Evolutionary conservation across 352 stramenopile genomes (phyloP).

Genomic region (Pythium brachiatum): DNA sequence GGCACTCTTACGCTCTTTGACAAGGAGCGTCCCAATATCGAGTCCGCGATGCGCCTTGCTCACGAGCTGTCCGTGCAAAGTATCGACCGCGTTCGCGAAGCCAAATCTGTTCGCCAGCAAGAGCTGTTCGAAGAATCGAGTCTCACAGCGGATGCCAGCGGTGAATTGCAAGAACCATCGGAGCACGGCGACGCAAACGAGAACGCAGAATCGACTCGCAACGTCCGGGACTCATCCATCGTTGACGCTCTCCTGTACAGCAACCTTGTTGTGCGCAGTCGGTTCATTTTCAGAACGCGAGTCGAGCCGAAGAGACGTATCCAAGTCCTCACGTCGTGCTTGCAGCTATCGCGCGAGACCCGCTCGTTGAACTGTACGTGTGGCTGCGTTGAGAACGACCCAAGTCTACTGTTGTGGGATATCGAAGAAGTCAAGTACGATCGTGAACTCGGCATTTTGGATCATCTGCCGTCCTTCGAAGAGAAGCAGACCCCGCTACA

Average conservation of each 20-base stretch:
- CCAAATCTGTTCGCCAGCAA: constrained; percentile 38
- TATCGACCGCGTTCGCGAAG: constrained; percentile 67
- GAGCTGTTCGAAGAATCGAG: constrained; percentile 22
- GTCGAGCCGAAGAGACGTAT: constrained; percentile 71
- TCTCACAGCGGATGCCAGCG: constrained; percentile 4
- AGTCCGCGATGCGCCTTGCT: constrained; percentile 73
- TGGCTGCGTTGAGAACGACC: constrained; percentile 71
- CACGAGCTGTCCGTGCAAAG: constrained; percentile 73
- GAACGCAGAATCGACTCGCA: constrained; percentile 14
- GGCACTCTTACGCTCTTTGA: constrained; percentile 70
- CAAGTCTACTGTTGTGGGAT: constrained; percentile 59
- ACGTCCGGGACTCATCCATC: constrained; percentile 54
- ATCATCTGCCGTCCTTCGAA: constrained; percentile 65
- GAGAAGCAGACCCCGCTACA: constrained; percentile 32
- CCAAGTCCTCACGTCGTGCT: constrained; percentile 58
- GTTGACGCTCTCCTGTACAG: constrained; percentile 76
- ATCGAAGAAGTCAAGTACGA: constrained; percentile 77
- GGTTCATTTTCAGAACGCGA: constrained; percentile 78
- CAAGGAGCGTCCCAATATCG: constrained; percentile 78
- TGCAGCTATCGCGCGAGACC: constrained; percentile 71
- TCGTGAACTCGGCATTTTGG: constrained; percentile 56
- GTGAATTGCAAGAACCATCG: background rate
- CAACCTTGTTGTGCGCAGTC: constrained; percentile 74
- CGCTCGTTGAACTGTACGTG: constrained; percentile 69
- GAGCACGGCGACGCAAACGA: constrained; percentile 2